phyloP scores from a whole-genome alignment of 495 filamentous ascomycete species.

The Neurospora sp. region DNA sequence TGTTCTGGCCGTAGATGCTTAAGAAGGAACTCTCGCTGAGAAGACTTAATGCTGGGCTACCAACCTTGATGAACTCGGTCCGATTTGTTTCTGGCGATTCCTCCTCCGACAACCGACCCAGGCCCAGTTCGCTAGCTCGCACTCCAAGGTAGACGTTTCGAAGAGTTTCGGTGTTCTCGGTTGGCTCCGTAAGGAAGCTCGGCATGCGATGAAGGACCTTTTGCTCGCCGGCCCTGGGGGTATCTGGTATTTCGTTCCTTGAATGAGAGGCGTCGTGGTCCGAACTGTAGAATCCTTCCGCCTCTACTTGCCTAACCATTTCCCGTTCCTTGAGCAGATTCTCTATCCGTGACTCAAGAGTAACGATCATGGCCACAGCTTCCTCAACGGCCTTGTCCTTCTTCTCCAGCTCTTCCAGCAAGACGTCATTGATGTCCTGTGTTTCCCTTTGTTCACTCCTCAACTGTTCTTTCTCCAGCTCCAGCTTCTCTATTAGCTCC shows the following conservation, averaged over 20 bases:
- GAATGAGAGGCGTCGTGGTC: background rate
- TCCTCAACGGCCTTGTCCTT: slow-evolving; percentile 71
- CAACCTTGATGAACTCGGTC: slow-evolving; percentile 23
- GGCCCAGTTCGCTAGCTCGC: slow-evolving; percentile 33
- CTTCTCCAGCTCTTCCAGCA: slow-evolving; percentile 61
- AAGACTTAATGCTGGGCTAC: slow-evolving; percentile 61
- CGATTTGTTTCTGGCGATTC: slow-evolving; percentile 20
- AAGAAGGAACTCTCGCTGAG: slow-evolving; percentile 73
- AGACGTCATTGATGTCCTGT: slow-evolving; percentile 55
- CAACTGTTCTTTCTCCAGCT: slow-evolving; percentile 31
- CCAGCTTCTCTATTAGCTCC: slow-evolving; percentile 50
- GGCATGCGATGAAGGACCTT: slow-evolving; percentile 43
- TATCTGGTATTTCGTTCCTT: slow-evolving; percentile 5
- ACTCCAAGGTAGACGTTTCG: slow-evolving; percentile 51
- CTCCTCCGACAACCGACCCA: slow-evolving; percentile 26
- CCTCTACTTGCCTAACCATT: slow-evolving; percentile 30
- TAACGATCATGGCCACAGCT: slow-evolving; percentile 70
- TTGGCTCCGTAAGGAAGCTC: slow-evolving; percentile 55
- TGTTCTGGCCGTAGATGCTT: slow-evolving; percentile 49
- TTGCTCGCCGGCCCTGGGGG: slow-evolving; percentile 8
- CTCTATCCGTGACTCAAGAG: slow-evolving; percentile 58
- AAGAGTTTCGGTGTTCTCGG: slow-evolving; percentile 52
- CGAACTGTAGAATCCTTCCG: slow-evolving; percentile 18
- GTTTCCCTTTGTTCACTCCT: slow-evolving; percentile 36
- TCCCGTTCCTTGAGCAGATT: slow-evolving; percentile 37